Evolutionary conservation across 176 grass and related monocot genomes (phyloP).

Genomic region (Cenchrus purpureus): DNA sequence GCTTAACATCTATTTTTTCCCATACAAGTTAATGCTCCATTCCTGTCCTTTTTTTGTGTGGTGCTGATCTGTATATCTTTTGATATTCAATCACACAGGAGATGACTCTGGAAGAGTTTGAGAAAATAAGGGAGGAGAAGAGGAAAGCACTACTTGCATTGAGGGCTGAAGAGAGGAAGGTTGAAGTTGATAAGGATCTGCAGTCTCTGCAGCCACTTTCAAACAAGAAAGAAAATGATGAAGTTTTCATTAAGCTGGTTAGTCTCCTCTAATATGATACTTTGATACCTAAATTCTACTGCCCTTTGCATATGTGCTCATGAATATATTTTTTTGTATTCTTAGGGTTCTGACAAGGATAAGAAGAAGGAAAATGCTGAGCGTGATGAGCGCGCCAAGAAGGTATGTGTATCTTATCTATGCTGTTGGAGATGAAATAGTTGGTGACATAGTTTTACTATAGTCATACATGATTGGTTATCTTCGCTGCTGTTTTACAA

Average conservation of each 20-base stretch:
- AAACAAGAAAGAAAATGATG: slow-evolving; percentile 66
- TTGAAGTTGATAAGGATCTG: slow-evolving; percentile 87
- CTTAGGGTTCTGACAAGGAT: slow-evolving; percentile 82
- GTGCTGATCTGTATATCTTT: not conserved
- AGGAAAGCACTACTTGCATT: slow-evolving; percentile 72
- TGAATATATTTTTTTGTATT: not conserved
- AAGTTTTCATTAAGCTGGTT: slow-evolving; percentile 91
- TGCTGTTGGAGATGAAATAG: not conserved
- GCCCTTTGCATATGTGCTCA: not conserved
- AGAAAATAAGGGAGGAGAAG: slow-evolving; percentile 85
- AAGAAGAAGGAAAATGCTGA: slow-evolving; percentile 89
- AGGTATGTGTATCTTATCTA: slow-evolving; percentile 43
- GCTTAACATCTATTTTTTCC: not conserved
- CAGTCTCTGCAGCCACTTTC: slow-evolving; percentile 78
- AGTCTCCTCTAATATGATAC: slow-evolving; percentile 12
- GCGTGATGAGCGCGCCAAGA: slow-evolving; percentile 77
- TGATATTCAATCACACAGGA: slow-evolving; percentile 59
- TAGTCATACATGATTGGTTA: not conserved
- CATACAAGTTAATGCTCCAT: not conserved
- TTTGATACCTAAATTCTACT: not conserved
- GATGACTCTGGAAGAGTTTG: slow-evolving; percentile 92
- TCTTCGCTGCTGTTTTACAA: not conserved
- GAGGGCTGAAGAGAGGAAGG: slow-evolving; percentile 84
- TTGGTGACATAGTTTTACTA: not conserved
- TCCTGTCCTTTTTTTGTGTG: not conserved